These are phyloP conservation scores for Athelia sp. DNA, from an alignment of 1,284 basidiomycete genomes.

Conservation along the genomic window DNA sequence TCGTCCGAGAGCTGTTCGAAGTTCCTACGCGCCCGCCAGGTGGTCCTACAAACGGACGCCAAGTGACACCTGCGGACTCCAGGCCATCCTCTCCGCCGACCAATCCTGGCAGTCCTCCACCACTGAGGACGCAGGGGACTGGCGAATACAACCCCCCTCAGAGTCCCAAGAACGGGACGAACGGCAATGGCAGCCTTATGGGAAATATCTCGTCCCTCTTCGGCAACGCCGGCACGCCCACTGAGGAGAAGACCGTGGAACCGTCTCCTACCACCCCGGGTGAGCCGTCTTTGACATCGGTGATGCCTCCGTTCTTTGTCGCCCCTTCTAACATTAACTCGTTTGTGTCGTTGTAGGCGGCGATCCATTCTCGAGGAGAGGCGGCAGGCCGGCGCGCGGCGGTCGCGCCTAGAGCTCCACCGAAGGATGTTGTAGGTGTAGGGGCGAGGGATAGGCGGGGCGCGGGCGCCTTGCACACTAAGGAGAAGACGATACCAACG, in stretches of 20 bases:
- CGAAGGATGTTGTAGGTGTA: too few relatives aligned
- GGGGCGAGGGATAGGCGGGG: too few relatives aligned
- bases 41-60: not conserved
- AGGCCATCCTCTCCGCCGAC: not conserved
- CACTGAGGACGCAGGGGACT: not conserved
- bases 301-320: slow-evolving; percentile 4
- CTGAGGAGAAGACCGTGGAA: not conserved
- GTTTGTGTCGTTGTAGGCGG: not conserved
- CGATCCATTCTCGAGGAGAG: not conserved
- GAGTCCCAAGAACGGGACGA: slow-evolving; percentile 1
- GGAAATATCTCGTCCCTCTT: not conserved
- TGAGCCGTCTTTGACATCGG: slow-evolving; percentile 4
- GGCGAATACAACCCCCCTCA: not conserved
- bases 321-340: slow-evolving; percentile 1
- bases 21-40: slow-evolving; percentile 16
- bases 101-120: not conserved
- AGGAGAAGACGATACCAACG: too few relatives aligned
- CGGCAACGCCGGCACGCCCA: not conserved
- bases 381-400: too few relatives aligned
- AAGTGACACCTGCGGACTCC: not conserved
- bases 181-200: not conserved
- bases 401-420: too few relatives aligned
- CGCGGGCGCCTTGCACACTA: too few relatives aligned
- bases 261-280: not conserved
- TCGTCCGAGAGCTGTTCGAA: slow-evolving; percentile 36